These are phyloP conservation scores for Alternaria brassicicola DNA, from an alignment of 2,329 filamentous ascomycete genomes.

Conservation along the genomic window DNA sequence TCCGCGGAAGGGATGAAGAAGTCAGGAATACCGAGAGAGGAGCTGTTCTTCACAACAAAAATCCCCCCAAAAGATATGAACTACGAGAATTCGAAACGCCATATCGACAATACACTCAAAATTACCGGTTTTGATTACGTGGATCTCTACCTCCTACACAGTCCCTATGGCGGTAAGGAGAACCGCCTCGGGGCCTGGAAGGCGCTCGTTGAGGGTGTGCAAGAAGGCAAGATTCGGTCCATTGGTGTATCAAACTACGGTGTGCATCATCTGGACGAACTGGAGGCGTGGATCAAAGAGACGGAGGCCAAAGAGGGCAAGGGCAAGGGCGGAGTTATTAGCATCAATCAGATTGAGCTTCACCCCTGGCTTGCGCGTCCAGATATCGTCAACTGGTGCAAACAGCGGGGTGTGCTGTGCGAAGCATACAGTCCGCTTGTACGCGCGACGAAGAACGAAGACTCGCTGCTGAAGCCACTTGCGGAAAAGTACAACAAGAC, in stretches of 20 bases:
- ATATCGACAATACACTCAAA: slow-evolving; percentile 58
- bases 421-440: slow-evolving; percentile 58
- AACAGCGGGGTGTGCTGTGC: slow-evolving; percentile 56
- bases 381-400: slow-evolving; percentile 81
- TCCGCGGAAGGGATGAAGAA: slow-evolving; percentile 68
- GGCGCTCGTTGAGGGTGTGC: slow-evolving; percentile 60
- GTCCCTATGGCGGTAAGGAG: slow-evolving; percentile 60
- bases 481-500: slow-evolving; percentile 64
- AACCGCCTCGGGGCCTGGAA: slow-evolving; percentile 59
- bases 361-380: slow-evolving; percentile 85
- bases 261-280: slow-evolving; percentile 61
- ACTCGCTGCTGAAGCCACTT: slow-evolving; percentile 59
- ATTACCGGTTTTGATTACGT: slow-evolving; percentile 69
- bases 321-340: slow-evolving; percentile 73
- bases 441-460: slow-evolving; percentile 56
- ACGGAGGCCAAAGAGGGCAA: slow-evolving; percentile 67
- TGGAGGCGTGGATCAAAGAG: slow-evolving; percentile 62
- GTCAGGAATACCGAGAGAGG: slow-evolving; percentile 61
- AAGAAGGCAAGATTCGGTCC: slow-evolving; percentile 58
- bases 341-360: slow-evolving; percentile 81
- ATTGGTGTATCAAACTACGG: slow-evolving; percentile 64
- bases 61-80: slow-evolving; percentile 64
- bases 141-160: slow-evolving; percentile 66
- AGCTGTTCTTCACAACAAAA: slow-evolving; percentile 76
- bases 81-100: slow-evolving; percentile 66